Evolutionary conservation across 345 rosid genomes (phyloP).

Genomic region (Tarenaya hassleriana): DNA sequence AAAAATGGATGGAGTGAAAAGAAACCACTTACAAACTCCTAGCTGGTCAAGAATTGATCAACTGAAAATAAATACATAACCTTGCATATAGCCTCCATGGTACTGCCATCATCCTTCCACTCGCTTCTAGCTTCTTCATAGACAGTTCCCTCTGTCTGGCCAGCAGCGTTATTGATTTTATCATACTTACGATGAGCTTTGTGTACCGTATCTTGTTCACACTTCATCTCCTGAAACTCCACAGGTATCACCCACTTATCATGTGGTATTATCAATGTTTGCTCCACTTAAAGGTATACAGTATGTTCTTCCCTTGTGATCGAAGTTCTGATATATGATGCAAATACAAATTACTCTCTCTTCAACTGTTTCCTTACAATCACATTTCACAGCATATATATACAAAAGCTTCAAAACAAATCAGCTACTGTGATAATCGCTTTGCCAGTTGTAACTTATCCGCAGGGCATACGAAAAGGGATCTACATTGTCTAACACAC

Average conservation of each 20-base stretch:
- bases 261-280: constrained; percentile 11
- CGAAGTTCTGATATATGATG: constrained; percentile 7
- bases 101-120: constrained; percentile 61
- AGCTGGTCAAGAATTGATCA: too few species aligned
- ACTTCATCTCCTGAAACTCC: constrained; percentile 44
- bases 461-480: too few species aligned
- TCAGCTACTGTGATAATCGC: not conserved
- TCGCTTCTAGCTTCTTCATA: constrained; percentile 40
- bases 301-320: not conserved
- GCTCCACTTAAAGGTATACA: not conserved
- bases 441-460: too few species aligned
- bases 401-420: constrained; percentile 13
- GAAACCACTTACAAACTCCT: too few species aligned
- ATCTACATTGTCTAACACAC: too few species aligned
- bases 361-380: not conserved
- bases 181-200: constrained; percentile 37
- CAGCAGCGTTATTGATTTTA: constrained; percentile 32
- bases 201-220: constrained; percentile 31
- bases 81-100: constrained; percentile 68
- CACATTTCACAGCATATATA: not conserved
- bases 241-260: constrained; percentile 12
- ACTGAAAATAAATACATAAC: constrained; percentile 23
- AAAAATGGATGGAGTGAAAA: too few species aligned
- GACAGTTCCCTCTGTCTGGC: constrained; percentile 35
- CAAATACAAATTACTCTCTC: not conserved